Percentiles rank a stretch among this genome's conserved stretches.
Evolutionary conservation across 192 early-diverging fungal genomes (phyloP).

Genomic region (Entomortierella lignicola): DNA sequence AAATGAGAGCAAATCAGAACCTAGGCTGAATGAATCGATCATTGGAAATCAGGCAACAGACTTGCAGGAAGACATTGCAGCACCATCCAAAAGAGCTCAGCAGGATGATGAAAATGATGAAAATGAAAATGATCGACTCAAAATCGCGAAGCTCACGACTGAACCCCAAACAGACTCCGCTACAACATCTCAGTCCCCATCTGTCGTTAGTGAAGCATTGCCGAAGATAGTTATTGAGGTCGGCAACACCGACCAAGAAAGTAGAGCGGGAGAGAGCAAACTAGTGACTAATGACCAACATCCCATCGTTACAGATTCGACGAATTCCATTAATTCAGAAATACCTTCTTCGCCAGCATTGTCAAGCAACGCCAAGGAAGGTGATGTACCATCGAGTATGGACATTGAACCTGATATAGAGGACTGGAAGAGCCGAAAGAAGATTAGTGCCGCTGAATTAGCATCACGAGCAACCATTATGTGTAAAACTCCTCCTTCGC

Average conservation of each 20-base stretch:
- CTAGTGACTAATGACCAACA: background rate
- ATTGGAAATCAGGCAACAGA: background rate
- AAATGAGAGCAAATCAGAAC: background rate
- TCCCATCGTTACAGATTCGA: background rate
- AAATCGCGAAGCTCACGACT: constrained; percentile 9
- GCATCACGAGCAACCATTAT: constrained; percentile 39
- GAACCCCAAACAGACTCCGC: background rate
- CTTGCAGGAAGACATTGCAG: background rate
- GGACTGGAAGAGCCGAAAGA: constrained; percentile 48
- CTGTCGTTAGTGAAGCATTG: background rate
- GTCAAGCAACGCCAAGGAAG: background rate
- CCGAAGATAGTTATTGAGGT: background rate
- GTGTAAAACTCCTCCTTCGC: constrained; percentile 36
- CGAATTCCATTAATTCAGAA: background rate
- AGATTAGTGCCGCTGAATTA: constrained; percentile 43
- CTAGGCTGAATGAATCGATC: background rate
- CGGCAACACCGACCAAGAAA: background rate
- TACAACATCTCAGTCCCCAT: background rate
- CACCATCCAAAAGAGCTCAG: background rate
- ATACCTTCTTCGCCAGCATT: constrained; percentile 13
- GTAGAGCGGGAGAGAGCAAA: background rate
- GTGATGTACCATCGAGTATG: background rate
- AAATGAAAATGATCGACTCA: constrained; percentile 8
- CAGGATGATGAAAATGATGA: constrained; percentile 11
- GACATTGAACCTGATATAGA: constrained; percentile 32